phyloP scores from a whole-genome alignment of 768 basidiomycete species.

The Lactarius vividus region DNA sequence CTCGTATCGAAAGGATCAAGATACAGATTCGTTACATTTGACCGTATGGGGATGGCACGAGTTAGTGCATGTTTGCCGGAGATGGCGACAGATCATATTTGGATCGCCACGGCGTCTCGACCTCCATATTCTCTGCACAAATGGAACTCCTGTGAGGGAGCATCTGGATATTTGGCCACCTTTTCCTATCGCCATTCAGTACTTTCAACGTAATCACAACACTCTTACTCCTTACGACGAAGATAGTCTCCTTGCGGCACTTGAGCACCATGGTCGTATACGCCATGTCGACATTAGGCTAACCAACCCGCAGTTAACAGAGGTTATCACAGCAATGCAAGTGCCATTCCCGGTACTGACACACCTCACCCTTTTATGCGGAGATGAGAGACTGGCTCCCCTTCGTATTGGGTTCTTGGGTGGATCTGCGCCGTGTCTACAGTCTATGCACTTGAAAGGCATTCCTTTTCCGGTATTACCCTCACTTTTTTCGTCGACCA shows the following conservation, averaged over 20 bases:
- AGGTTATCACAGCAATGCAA: neutral
- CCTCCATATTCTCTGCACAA: neutral
- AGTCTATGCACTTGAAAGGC: neutral
- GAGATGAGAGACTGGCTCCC: neutral
- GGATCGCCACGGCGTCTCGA: neutral
- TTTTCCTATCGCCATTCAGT: neutral
- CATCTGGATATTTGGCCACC: neutral
- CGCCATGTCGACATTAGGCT: neutral
- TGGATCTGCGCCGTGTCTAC: neutral
- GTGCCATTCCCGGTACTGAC: neutral
- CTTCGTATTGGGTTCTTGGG: neutral
- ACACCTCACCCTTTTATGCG: neutral
- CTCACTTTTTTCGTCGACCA: neutral
- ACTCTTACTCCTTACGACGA: neutral
- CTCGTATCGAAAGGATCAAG: neutral
- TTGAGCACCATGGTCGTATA: neutral
- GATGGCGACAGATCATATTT: conserved; percentile 4
- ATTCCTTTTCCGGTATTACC: neutral
- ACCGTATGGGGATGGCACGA: neutral
- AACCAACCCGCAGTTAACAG: neutral
- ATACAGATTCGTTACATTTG: too few species aligned
- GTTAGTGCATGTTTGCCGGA: neutral
- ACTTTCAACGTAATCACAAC: too few species aligned
- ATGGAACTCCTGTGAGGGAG: conserved; percentile 7
- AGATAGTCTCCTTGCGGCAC: neutral